A percentile compares a stretch with the other conserved stretches of the same genome.
Evolutionary conservation across 2,329 filamentous ascomycete genomes (phyloP).

Genomic region (Trichoderma brevicompactum): DNA sequence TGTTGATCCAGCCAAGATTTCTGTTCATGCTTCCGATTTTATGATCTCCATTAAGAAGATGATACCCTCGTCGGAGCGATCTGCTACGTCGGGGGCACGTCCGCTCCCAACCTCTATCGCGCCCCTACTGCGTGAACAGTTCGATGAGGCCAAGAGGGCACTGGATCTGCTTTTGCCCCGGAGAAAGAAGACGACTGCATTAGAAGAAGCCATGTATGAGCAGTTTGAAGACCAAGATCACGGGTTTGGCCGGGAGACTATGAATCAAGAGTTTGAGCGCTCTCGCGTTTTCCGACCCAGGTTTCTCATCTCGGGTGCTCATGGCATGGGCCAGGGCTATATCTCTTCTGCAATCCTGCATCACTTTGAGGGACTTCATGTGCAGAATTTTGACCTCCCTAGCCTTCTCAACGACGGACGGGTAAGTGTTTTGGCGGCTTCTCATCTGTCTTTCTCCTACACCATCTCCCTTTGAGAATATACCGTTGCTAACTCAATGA

Average conservation of each 20-base stretch:
- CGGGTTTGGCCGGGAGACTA: constrained; percentile 81
- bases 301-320: constrained; percentile 77
- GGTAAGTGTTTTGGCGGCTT: constrained; percentile 50
- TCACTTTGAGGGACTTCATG: constrained; percentile 90
- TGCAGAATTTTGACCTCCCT: constrained; percentile 91
- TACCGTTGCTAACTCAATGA: constrained; percentile 32
- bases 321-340: constrained; percentile 94
- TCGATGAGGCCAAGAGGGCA: constrained; percentile 68
- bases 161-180: constrained; percentile 80
- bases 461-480: no score
- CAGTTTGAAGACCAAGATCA: constrained; percentile 80
- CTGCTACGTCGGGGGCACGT: constrained; percentile 80
- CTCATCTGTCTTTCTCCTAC: background rate
- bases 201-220: constrained; percentile 93
- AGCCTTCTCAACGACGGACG: constrained; percentile 84
- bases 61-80: constrained; percentile 90
- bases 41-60: constrained; percentile 97
- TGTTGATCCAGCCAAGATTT: constrained; percentile 83
- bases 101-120: constrained; percentile 80
- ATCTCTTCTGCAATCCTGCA: constrained; percentile 83
- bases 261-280: constrained; percentile 78
- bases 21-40: constrained; percentile 90
- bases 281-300: constrained; percentile 87
- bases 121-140: constrained; percentile 75
- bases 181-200: constrained; percentile 82